Conservation (phyloP, 2,329 filamentous ascomycete species). For the Aureobasidium pullulans region DNA sequence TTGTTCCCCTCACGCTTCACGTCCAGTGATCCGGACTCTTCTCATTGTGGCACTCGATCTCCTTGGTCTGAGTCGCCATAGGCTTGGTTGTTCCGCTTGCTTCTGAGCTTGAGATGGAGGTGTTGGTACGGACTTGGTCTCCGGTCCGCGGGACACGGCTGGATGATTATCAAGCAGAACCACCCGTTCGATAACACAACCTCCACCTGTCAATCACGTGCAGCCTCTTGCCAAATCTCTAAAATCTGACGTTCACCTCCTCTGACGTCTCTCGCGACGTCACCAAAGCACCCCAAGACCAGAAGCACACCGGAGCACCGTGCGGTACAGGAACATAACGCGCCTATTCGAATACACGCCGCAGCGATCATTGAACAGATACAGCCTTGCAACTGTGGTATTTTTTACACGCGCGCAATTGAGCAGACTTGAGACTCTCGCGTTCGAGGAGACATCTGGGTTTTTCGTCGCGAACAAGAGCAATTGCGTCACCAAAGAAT, state of each 20-base stretch:
- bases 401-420: background rate
- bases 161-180: conserved; percentile 4
- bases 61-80: no score
- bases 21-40: background rate
- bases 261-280: background rate
- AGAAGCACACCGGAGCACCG: background rate
- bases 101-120: no score
- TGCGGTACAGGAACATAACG: conserved; percentile 10
- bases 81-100: no score
- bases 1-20: background rate
- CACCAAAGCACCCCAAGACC: background rate
- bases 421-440: background rate
- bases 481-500: conserved; percentile 1
- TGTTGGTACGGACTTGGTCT: background rate
- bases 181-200: conserved; percentile 1
- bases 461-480: background rate
- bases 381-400: background rate
- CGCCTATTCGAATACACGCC: background rate
- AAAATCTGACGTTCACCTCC: no score
- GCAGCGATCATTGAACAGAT: conserved; percentile 3
- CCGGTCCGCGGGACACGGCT: background rate
- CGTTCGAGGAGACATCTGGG: background rate
- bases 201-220: background rate
- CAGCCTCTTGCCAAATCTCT: no score
- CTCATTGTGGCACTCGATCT: background rate